A percentile compares a stretch with the other conserved stretches of the same genome.
phyloP scores from a whole-genome alignment of 169 alveolate genomes.

The Eimeria sp. region DNA sequence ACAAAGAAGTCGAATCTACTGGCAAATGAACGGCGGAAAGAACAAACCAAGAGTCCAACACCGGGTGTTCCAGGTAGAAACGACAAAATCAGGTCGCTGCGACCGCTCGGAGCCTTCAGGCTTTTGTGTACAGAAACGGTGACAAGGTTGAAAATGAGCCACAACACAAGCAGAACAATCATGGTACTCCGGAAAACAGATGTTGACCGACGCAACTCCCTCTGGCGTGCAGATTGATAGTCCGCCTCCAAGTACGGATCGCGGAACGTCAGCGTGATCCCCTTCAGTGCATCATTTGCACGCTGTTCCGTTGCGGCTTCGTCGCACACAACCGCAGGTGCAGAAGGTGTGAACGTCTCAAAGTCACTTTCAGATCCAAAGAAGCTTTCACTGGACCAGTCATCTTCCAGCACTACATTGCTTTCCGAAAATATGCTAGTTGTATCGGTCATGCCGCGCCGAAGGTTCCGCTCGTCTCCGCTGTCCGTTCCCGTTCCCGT shows the following conservation, averaged over 20 bases:
- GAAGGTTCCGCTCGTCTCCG: conserved; percentile 53
- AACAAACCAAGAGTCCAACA: neutral
- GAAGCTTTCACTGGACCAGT: conserved; percentile 57
- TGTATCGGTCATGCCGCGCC: conserved; percentile 45
- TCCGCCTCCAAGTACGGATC: conserved; percentile 70
- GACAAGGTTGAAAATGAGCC: conserved; percentile 19
- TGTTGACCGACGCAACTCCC: conserved; percentile 56
- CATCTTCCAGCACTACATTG: conserved; percentile 37
- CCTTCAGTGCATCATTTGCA: conserved; percentile 51
- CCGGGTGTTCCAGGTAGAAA: conserved; percentile 14
- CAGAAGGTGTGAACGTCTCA: conserved; percentile 9
- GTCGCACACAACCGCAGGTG: conserved; percentile 58
- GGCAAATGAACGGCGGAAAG: conserved; percentile 66
- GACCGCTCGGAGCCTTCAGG: neutral
- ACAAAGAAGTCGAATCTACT: conserved; percentile 34
- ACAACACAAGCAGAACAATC: conserved; percentile 7
- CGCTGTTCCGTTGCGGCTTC: conserved; percentile 60
- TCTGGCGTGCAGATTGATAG: conserved; percentile 50
- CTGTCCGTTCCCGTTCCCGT: conserved; percentile 18
- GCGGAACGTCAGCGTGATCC: conserved; percentile 45
- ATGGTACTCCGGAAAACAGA: conserved; percentile 16
- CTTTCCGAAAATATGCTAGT: conserved; percentile 33
- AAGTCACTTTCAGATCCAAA: conserved; percentile 43
- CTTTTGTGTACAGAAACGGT: neutral
- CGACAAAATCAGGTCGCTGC: conserved; percentile 10